phyloP scores from a whole-genome alignment of 306 rosid species.

The Lathyrus oleraceus region DNA sequence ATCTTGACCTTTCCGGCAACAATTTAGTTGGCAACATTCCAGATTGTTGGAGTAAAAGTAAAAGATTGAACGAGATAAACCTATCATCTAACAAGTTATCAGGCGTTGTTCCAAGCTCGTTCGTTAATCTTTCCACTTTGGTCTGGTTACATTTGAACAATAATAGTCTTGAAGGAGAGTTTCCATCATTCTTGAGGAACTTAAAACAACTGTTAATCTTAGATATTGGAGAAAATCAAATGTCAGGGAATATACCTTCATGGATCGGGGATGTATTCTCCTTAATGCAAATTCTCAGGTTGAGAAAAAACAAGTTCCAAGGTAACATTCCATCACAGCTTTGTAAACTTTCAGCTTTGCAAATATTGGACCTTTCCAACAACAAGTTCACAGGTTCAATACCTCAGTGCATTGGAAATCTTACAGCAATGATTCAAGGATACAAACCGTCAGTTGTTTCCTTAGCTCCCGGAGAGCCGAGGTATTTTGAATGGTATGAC shows the following conservation, averaged over 20 bases:
- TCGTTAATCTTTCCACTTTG: not conserved
- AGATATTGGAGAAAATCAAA: conserved; percentile 30
- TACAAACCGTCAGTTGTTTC: not conserved
- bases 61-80: not conserved
- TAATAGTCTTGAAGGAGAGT: conserved; percentile 28
- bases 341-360: not conserved
- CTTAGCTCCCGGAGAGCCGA: not conserved
- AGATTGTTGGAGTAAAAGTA: conserved; percentile 6
- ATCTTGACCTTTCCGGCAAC: conserved; percentile 39
- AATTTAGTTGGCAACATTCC: conserved; percentile 29
- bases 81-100: conserved; percentile 14
- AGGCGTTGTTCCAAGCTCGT: conserved; percentile 23
- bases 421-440: conserved; percentile 2
- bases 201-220: not conserved
- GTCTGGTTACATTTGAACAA: conserved; percentile 31
- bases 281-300: not conserved
- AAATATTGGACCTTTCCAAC: not conserved
- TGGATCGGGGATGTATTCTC: not conserved
- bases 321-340: conserved; percentile 1
- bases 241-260: not conserved
- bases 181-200: conserved; percentile 11
- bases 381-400: not conserved
- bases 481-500: not conserved
- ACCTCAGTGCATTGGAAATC: conserved; percentile 29
- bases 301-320: not conserved